phyloP scores from a whole-genome alignment of 2,329 filamentous ascomycete species.

The Ceratocystiopsis minuta region DNA sequence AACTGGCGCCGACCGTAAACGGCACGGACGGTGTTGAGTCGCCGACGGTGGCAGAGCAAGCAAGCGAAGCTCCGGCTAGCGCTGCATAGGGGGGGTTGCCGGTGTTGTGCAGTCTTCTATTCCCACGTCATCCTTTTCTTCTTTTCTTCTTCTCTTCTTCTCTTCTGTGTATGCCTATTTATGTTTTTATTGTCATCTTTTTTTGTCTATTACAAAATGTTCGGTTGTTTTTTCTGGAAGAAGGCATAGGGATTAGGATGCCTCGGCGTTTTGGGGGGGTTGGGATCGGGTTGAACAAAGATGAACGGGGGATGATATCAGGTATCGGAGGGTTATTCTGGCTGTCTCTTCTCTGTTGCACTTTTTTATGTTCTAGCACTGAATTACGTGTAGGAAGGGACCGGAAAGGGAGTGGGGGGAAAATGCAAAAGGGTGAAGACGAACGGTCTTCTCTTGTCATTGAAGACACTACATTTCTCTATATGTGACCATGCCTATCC shows the following conservation, averaged over 20 bases:
- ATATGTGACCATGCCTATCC: too few species aligned
- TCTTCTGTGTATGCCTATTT: too few species aligned
- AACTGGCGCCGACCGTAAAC: constrained; percentile 15
- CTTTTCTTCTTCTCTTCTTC: neutral
- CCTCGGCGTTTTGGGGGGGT: neutral
- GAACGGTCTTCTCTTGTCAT: too few species aligned
- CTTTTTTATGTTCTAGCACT: too few species aligned
- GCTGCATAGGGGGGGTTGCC: too few species aligned
- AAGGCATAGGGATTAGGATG: neutral
- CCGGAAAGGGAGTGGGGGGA: too few species aligned
- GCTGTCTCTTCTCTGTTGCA: too few species aligned
- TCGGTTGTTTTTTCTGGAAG: too few species aligned
- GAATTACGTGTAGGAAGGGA: too few species aligned
- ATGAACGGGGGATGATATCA: neutral
- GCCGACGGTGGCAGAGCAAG: constrained; percentile 5
- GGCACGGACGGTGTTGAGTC: constrained; percentile 3
- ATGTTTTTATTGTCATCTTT: neutral
- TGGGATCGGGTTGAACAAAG: neutral
- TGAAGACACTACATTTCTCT: too few species aligned
- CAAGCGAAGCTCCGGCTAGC: neutral
- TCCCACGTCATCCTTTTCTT: neutral
- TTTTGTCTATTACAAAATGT: neutral
- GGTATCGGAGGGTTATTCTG: neutral
- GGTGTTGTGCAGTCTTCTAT: too few species aligned
- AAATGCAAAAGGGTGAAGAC: too few species aligned